Conservation (phyloP, 1,284 basidiomycete species). For the Acaromyces ingoldii region DNA sequence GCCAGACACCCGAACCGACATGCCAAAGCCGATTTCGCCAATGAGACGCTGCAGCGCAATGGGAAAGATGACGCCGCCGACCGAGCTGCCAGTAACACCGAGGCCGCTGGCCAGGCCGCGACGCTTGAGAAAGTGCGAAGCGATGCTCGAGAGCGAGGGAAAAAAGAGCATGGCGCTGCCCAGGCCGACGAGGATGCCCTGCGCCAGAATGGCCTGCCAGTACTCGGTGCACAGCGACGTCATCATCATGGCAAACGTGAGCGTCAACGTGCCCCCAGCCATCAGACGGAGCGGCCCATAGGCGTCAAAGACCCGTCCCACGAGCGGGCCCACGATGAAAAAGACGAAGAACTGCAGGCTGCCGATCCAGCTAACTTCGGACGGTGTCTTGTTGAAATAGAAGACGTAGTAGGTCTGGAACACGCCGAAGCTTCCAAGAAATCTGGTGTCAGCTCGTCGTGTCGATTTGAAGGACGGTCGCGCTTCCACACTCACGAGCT, state of each 20-base stretch:
- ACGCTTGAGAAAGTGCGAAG: slow-evolving; percentile 20
- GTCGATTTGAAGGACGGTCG: no score
- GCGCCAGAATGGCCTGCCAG: slow-evolving; percentile 35
- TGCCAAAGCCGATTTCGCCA: slow-evolving; percentile 3
- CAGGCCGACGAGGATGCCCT: slow-evolving; percentile 33
- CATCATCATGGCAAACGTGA: no score
- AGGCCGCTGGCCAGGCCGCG: slow-evolving; percentile 13
- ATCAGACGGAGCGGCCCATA: no score
- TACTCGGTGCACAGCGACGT: slow-evolving; percentile 27
- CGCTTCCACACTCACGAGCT: no score
- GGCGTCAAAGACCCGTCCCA: no score
- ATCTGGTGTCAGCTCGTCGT: no score
- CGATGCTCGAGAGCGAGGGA: slow-evolving; percentile 4
- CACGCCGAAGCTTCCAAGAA: no score
- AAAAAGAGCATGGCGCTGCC: slow-evolving; percentile 16
- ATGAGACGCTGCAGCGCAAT: slow-evolving; percentile 10
- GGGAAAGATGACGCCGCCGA: slow-evolving; percentile 13
- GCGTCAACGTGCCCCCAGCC: slow-evolving; percentile 24
- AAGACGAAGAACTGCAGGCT: slow-evolving; percentile 23
- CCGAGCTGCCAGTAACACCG: slow-evolving; percentile 6
- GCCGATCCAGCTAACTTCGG: slow-evolving; percentile 11
- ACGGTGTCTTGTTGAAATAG: no score
- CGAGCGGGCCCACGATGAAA: no score
- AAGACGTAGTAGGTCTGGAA: no score
- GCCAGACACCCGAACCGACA: slow-evolving; percentile 8